Conservation (phyloP, 371 early-diverging fungal species). For the Apophysomyces ossiformis region DNA sequence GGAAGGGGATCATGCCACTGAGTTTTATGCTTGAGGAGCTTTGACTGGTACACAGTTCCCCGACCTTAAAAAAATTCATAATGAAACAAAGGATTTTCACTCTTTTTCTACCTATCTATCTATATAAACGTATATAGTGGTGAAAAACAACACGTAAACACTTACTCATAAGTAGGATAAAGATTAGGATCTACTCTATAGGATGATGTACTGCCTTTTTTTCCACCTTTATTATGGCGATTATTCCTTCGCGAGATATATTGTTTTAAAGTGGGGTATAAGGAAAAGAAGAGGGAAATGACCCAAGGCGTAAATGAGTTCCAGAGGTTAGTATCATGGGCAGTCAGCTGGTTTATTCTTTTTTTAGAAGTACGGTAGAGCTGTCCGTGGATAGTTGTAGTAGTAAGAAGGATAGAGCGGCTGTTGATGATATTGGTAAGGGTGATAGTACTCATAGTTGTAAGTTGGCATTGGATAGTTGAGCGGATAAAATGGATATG, state of each 20-base stretch:
- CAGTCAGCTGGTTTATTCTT: constrained; percentile 3
- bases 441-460: neutral
- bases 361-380: constrained; percentile 6
- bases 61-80: too few relatives aligned
- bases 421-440: neutral
- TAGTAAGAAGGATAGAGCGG: neutral
- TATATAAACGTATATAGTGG: neutral
- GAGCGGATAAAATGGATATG: neutral
- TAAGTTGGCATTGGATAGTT: neutral
- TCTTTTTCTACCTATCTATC: neutral
- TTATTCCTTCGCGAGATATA: neutral
- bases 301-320: neutral
- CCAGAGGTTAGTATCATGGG: neutral
- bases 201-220: too few relatives aligned
- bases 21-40: neutral
- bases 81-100: neutral
- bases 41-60: too few relatives aligned
- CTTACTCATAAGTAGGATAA: too few relatives aligned
- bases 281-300: neutral
- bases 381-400: constrained; percentile 2
- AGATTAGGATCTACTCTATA: too few relatives aligned
- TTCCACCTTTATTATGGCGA: neutral
- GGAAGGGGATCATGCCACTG: neutral
- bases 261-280: too few relatives aligned
- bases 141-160: too few relatives aligned